These are phyloP conservation scores for Pythium biforme DNA, from an alignment of 352 stramenopile species.

Conservation along the genomic window DNA sequence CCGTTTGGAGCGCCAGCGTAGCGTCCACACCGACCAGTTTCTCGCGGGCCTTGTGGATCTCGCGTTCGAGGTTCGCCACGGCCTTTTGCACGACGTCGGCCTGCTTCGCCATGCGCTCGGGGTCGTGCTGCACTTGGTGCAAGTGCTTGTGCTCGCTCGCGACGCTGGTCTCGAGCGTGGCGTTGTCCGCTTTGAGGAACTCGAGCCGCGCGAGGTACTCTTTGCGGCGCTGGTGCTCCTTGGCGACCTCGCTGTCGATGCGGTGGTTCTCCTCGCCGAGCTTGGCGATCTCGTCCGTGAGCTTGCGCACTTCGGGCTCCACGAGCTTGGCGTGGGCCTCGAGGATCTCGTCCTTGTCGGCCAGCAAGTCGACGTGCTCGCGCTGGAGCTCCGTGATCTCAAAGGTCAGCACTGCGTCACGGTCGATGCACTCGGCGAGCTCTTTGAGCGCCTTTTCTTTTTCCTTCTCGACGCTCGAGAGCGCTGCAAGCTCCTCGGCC, in stretches of 20 bases:
- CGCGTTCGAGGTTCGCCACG: conserved; percentile 59
- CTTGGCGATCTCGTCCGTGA: conserved; percentile 62
- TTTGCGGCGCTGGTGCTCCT: conserved; percentile 61
- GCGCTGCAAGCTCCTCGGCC: conserved; percentile 70
- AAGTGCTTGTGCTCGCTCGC: conserved; percentile 59
- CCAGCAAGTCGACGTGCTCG: conserved; percentile 69
- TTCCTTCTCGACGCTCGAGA: conserved; percentile 74
- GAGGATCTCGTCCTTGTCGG: conserved; percentile 73
- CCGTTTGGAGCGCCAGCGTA: conserved; percentile 38
- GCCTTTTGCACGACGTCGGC: conserved; percentile 84
- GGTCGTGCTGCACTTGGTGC: conserved; percentile 65
- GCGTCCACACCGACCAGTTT: conserved; percentile 39
- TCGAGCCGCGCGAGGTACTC: conserved; percentile 63
- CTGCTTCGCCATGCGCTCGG: conserved; percentile 83
- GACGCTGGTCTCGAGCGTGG: conserved; percentile 44
- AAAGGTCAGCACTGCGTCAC: conserved; percentile 82
- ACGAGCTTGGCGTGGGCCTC: conserved; percentile 79
- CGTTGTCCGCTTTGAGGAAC: conserved; percentile 63
- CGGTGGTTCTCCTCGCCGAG: conserved; percentile 70
- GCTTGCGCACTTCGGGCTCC: conserved; percentile 77
- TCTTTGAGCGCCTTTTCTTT: conserved; percentile 80
- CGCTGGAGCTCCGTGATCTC: conserved; percentile 87
- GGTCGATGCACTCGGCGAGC: conserved; percentile 69
- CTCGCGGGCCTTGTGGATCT: conserved; percentile 54
- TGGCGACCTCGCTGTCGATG: conserved; percentile 66